A percentile compares a stretch with the other conserved stretches of the same genome.
These are phyloP conservation scores for Tanacetum coccineum DNA, from an alignment of 129 eudicot species.

Conservation along the genomic window DNA sequence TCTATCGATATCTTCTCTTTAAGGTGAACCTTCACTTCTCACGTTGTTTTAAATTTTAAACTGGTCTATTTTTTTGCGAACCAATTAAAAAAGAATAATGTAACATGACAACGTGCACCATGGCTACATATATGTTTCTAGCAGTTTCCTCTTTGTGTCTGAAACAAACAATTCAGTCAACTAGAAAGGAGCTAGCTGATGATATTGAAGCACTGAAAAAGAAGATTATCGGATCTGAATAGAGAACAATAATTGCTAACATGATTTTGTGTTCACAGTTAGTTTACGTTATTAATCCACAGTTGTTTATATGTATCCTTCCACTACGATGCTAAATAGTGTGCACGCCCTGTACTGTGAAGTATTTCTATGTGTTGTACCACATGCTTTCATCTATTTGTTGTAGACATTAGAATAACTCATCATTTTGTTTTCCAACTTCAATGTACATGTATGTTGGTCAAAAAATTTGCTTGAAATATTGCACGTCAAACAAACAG, in stretches of 20 bases:
- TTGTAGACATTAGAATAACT: too few relatives aligned
- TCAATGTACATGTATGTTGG: too few relatives aligned
- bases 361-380: conserved; percentile 10
- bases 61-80: conserved; percentile 12
- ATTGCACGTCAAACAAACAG: too few relatives aligned
- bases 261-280: conserved; percentile 7
- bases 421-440: too few relatives aligned
- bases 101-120: too few relatives aligned
- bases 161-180: conserved; percentile 17
- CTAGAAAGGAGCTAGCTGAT: conserved; percentile 37
- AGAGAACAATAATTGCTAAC: conserved; percentile 19
- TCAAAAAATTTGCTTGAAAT: too few relatives aligned
- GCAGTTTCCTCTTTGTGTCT: not conserved
- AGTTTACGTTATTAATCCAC: conserved; percentile 11
- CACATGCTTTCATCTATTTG: conserved; percentile 6
- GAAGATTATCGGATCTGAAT: conserved; percentile 34
- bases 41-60: not conserved
- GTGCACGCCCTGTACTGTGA: not conserved
- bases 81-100: not conserved
- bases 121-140: not conserved
- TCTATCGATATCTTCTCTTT: conserved; percentile 40
- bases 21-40: conserved; percentile 26
- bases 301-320: conserved; percentile 16
- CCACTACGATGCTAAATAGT: not conserved
- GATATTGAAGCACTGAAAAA: conserved; percentile 37